Evolutionary conservation across 1,139 yeast species (phyloP).

Genomic region (Schwanniomyces etchellsii): DNA sequence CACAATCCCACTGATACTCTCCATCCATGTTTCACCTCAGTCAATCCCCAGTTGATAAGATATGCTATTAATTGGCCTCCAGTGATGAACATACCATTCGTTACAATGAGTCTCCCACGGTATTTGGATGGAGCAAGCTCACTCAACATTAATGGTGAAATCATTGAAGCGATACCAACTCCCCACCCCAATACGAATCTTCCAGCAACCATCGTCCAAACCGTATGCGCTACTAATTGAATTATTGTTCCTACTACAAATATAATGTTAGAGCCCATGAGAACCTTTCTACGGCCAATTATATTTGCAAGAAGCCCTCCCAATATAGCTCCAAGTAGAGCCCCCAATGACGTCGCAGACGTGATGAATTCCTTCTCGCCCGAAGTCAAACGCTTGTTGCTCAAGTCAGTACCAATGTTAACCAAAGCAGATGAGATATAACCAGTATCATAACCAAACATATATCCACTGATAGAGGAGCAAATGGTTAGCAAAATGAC

Average conservation of each 20-base stretch:
- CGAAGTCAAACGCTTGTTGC: slow-evolving; percentile 45
- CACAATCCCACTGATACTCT: slow-evolving; percentile 86
- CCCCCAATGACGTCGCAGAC: slow-evolving; percentile 94
- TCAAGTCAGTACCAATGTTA: slow-evolving; percentile 71
- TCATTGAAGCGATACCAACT: slow-evolving; percentile 88
- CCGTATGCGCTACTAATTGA: slow-evolving; percentile 72
- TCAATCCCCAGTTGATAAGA: slow-evolving; percentile 87
- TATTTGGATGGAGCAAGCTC: slow-evolving; percentile 91
- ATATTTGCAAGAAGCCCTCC: slow-evolving; percentile 81
- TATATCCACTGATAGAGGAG: slow-evolving; percentile 87
- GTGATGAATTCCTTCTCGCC: slow-evolving; percentile 88
- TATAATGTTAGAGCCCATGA: slow-evolving; percentile 72
- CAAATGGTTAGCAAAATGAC: slow-evolving; percentile 68
- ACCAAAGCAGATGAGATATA: slow-evolving; percentile 91
- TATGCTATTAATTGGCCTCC: slow-evolving; percentile 92
- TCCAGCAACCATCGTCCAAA: slow-evolving; percentile 91
- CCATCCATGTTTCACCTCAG: slow-evolving; percentile 79
- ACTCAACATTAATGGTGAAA: slow-evolving; percentile 84
- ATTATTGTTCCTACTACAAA: slow-evolving; percentile 79
- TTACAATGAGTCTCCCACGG: slow-evolving; percentile 76
- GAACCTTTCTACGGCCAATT: slow-evolving; percentile 75
- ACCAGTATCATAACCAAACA: slow-evolving; percentile 97
- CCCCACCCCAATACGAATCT: slow-evolving; percentile 93
- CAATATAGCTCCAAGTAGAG: slow-evolving; percentile 66
- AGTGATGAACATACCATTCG: slow-evolving; percentile 70